phyloP scores from a whole-genome alignment of 192 early-diverging fungal genomes.

The Radiomyces spectabilis region DNA sequence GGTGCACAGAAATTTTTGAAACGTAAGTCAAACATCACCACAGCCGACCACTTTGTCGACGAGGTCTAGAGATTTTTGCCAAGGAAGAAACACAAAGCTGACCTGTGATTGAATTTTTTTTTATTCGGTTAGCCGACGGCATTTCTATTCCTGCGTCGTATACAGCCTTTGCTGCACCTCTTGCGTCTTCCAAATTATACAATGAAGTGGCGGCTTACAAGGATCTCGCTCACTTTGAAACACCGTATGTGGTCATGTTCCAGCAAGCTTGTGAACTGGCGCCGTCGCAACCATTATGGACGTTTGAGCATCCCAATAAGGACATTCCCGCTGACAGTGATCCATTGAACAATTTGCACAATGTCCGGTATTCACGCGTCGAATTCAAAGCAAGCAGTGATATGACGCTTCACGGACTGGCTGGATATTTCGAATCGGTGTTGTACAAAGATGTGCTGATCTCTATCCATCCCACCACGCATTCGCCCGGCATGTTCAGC shows the following conservation, averaged over 20 bases:
- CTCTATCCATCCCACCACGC: conserved; percentile 75
- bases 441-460: conserved; percentile 78
- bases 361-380: conserved; percentile 49
- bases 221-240: conserved; percentile 68
- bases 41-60: too few species aligned
- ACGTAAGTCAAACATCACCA: conserved; percentile 12
- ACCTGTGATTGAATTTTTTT: neutral
- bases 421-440: conserved; percentile 93
- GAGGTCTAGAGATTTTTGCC: too few species aligned
- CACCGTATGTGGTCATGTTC: conserved; percentile 97
- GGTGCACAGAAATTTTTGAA: conserved; percentile 70
- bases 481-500: conserved; percentile 90
- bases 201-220: conserved; percentile 63
- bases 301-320: conserved; percentile 71
- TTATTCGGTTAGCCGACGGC: conserved; percentile 48
- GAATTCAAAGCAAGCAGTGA: conserved; percentile 48
- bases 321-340: conserved; percentile 19
- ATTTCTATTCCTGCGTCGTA: conserved; percentile 90
- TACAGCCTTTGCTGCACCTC: conserved; percentile 76
- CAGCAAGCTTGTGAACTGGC: conserved; percentile 63
- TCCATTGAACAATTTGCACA: conserved; percentile 67
- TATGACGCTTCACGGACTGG: conserved; percentile 84
- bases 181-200: conserved; percentile 82
- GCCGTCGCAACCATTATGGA: conserved; percentile 69
- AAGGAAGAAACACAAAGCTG: neutral